phyloP scores from a whole-genome alignment of 1,284 basidiomycete species.

The Omphalotus olearius region DNA sequence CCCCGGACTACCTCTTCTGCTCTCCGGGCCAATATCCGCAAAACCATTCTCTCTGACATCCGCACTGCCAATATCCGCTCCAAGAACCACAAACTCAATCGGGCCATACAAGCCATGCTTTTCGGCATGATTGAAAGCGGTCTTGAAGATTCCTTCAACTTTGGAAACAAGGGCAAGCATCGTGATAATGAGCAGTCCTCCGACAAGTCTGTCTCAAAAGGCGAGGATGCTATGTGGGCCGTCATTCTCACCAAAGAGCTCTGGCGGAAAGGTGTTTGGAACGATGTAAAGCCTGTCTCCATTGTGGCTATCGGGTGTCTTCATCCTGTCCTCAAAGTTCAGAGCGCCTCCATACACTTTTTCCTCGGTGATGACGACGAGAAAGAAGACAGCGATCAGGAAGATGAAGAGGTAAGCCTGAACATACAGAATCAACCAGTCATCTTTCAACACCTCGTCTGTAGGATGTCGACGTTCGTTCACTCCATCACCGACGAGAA shows the following conservation, averaged over 20 bases:
- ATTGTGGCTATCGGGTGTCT: conserved; percentile 92
- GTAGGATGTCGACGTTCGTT: conserved; percentile 63
- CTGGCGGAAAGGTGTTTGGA: conserved; percentile 95
- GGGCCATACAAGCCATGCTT: conserved; percentile 93
- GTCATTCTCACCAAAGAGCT: conserved; percentile 92
- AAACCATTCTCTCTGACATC: conserved; percentile 95
- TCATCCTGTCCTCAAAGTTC: conserved; percentile 93
- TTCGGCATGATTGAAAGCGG: conserved; percentile 96
- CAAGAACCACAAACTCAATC: conserved; percentile 95
- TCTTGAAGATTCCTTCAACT: conserved; percentile 68
- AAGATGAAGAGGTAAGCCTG: conserved; percentile 57
- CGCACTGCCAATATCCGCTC: conserved; percentile 85
- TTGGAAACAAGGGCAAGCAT: conserved; percentile 78
- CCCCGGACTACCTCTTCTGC: conserved; percentile 85
- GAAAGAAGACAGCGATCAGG: conserved; percentile 66
- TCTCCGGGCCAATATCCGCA: conserved; percentile 85
- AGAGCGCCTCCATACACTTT: conserved; percentile 95
- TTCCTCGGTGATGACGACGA: conserved; percentile 86
- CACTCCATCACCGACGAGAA: conserved; percentile 77
- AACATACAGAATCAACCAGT: background rate
- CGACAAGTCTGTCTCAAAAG: conserved; percentile 42
- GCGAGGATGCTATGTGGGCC: conserved; percentile 97
- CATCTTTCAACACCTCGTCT: background rate
- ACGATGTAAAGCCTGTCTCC: conserved; percentile 90
- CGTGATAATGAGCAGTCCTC: conserved; percentile 33